Conservation (phyloP, 352 stramenopile genomes). For the Aphanomyces astaci region DNA sequence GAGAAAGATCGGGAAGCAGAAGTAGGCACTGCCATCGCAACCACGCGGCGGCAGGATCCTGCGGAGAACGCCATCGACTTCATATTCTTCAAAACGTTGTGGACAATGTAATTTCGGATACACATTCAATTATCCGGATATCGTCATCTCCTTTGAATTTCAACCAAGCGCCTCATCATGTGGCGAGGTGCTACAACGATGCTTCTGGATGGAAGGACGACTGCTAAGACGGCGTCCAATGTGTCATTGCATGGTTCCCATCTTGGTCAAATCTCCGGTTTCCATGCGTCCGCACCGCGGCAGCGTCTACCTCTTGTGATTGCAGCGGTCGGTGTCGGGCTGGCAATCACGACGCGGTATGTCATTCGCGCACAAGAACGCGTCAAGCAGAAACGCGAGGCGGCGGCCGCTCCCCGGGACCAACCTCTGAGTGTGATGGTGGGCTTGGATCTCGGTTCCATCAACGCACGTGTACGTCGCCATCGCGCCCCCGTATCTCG, state of each 20-base stretch:
- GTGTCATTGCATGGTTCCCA: not conserved
- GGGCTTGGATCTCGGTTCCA: constrained; percentile 10
- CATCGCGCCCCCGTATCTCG: not conserved
- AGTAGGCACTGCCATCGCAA: not conserved
- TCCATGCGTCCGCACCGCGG: constrained; percentile 8
- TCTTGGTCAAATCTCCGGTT: not conserved
- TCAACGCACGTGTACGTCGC: constrained; percentile 4
- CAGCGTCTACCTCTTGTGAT: constrained; percentile 17
- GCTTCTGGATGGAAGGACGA: not conserved
- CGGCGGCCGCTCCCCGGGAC: not conserved
- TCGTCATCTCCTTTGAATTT: too few species aligned
- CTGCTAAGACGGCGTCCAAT: not conserved
- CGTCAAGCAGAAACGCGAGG: constrained; percentile 3
- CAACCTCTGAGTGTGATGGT: not conserved
- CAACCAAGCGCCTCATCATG: too few species aligned
- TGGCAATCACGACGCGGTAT: constrained; percentile 18
- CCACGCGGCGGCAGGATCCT: not conserved
- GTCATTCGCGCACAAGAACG: constrained; percentile 15
- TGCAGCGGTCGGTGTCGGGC: constrained; percentile 2
- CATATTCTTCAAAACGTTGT: not conserved
- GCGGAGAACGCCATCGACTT: not conserved
- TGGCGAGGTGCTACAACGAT: not conserved
- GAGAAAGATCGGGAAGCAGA: not conserved
- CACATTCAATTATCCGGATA: not conserved
- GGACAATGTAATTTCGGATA: not conserved